Percentiles rank a stretch among this genome's conserved stretches.
These are phyloP conservation scores for Sporothrix dimorphospora DNA, from an alignment of 2,329 filamentous ascomycete genomes.

Conservation along the genomic window DNA sequence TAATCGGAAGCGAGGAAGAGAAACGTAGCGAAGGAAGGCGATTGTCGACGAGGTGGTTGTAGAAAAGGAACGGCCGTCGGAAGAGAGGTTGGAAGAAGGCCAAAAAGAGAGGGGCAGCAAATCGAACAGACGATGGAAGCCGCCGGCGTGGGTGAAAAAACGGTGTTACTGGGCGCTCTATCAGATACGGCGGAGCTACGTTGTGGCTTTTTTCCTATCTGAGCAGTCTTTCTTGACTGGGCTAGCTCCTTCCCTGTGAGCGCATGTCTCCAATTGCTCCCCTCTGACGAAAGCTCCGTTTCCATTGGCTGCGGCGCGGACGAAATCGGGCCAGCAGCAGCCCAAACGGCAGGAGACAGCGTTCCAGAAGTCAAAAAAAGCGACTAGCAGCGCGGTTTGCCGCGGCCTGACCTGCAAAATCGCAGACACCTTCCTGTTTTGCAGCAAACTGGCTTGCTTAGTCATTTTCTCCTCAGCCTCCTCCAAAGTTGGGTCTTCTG, in stretches of 20 bases:
- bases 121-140: not conserved
- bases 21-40: not conserved
- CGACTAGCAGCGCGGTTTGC: slow-evolving; percentile 1
- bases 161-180: slow-evolving; percentile 7
- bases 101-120: slow-evolving; percentile 16
- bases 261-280: not conserved
- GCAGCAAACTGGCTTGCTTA: not conserved
- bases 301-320: slow-evolving; percentile 30
- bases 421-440: slow-evolving; percentile 12
- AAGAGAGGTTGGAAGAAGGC: not conserved
- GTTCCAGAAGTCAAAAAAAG: not conserved
- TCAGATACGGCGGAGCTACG: slow-evolving; percentile 1
- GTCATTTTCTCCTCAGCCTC: not conserved
- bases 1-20: not conserved
- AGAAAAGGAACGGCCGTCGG: not conserved
- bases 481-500: not conserved
- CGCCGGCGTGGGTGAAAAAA: slow-evolving; percentile 8
- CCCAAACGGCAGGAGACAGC: slow-evolving; percentile 19
- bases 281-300: not conserved
- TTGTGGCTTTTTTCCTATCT: slow-evolving; percentile 28
- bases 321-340: slow-evolving; percentile 29
- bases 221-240: slow-evolving; percentile 25
- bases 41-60: not conserved
- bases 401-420: slow-evolving; percentile 7
- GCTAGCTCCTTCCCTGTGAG: slow-evolving; percentile 23